Conservation (phyloP, 495 filamentous ascomycete species). For the Aspergillus diversus region DNA sequence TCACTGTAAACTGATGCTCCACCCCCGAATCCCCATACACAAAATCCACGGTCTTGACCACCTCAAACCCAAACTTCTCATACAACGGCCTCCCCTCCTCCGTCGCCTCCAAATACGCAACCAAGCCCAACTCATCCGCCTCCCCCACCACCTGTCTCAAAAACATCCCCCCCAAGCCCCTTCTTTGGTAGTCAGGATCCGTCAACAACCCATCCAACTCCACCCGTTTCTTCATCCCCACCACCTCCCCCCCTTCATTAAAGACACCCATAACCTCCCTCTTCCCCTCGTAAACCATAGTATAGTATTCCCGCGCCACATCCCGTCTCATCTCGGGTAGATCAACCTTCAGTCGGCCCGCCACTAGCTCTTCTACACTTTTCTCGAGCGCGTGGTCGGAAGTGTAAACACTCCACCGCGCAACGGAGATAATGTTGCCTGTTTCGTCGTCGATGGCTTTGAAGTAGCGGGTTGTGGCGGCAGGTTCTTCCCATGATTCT, state of each 20-base stretch:
- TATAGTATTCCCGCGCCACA: neutral
- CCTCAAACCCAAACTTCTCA: constrained; percentile 54
- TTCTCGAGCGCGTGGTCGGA: constrained; percentile 18
- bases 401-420: constrained; percentile 29
- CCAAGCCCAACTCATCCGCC: constrained; percentile 51
- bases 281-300: constrained; percentile 1
- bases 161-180: constrained; percentile 43
- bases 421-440: constrained; percentile 29
- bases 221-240: constrained; percentile 1
- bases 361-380: constrained; percentile 17
- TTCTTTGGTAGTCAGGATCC: constrained; percentile 9
- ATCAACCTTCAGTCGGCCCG: neutral
- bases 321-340: constrained; percentile 16
- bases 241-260: neutral
- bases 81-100: constrained; percentile 57
- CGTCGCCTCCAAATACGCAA: constrained; percentile 59
- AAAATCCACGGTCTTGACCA: constrained; percentile 40
- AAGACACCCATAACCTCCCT: constrained; percentile 9
- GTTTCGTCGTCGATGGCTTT: constrained; percentile 21
- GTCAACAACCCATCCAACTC: constrained; percentile 13
- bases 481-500: neutral
- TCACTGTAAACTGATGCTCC: neutral
- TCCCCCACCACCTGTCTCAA: constrained; percentile 52
- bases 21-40: constrained; percentile 35
- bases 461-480: constrained; percentile 6